Evolutionary conservation across 768 basidiomycete species (phyloP), one percentile per base, ranked within the genome.

Genomic region (Leccinum aurantiacum): DNA sequence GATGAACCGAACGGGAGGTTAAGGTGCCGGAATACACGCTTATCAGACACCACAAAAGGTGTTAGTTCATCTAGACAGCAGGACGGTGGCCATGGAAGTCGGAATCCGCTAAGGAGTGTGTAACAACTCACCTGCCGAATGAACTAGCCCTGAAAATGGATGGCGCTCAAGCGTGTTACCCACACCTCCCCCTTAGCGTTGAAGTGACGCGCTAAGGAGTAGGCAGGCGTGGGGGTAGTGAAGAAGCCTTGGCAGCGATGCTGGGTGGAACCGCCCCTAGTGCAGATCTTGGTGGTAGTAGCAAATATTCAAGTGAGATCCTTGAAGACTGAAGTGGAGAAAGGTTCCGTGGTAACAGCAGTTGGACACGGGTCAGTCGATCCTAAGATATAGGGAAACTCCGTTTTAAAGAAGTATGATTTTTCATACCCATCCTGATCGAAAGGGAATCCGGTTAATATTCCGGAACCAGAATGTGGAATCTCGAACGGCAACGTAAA

Each of bases 91-190:
- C 87, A 88, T 88, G 85, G 86, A 88, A 87, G 87, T 88, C 84
- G 82, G 83, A 87, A 88, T 77, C 87, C 84, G 84, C 86, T 87
- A 87, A 87, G 86, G 85, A 87, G 85, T 88, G 86, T 88, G 86
- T 87, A 87, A 87, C 86, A 87, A 88, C 86, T 89, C 86, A 89
- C 86, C 87, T 88, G 87, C 87, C 84, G 86, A 90, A 90, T 86
- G 83, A 88, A 88, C 87, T 88, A 87, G 87, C 87, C 87, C 86
- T 88, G 84, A 89, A 89, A 89, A 89, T 88, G 86, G 88, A 89
- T 89, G 87, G 88, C 86, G 86, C 87, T 89, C 82, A 87, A 88
- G 86, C 82, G 84, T 87, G 82, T 82, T 84, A 87, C 88, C 88
- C 85, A 89, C 84, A 89, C 87, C 84, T 86, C 85, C 79, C 87